Percentiles rank a stretch among this genome's conserved stretches.
These are phyloP conservation scores for Dentipellis fragilis DNA, from an alignment of 768 basidiomycete genomes.

Conservation along the genomic window DNA sequence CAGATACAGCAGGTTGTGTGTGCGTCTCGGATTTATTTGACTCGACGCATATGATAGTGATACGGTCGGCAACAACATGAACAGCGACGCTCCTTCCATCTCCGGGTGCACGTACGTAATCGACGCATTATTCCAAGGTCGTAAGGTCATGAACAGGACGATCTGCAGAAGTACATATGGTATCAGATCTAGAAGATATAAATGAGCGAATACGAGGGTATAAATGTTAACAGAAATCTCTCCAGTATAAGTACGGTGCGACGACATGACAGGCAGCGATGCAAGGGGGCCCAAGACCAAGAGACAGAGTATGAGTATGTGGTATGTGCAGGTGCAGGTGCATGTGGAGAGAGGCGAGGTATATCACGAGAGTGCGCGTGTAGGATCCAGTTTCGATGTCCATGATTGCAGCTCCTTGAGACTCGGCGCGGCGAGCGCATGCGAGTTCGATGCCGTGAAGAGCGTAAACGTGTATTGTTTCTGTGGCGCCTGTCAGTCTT, in stretches of 20 bases:
- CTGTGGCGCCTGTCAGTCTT: conserved; percentile 28
- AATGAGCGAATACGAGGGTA: conserved; percentile 12
- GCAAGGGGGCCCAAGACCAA: not conserved
- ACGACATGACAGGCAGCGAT: not conserved
- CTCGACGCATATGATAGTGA: too few relatives aligned
- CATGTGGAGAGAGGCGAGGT: not conserved
- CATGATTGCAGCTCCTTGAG: conserved; percentile 79
- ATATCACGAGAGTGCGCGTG: conserved; percentile 28
- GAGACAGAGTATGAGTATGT: conserved; percentile 1
- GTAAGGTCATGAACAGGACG: conserved; percentile 9
- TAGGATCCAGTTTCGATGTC: conserved; percentile 79
- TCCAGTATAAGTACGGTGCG: conserved; percentile 11
- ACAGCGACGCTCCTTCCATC: too few relatives aligned
- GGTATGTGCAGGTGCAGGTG: not conserved
- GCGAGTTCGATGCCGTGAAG: conserved; percentile 87
- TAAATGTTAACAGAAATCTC: conserved; percentile 9
- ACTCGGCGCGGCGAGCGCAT: conserved; percentile 76
- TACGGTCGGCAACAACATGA: too few relatives aligned
- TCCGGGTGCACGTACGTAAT: not conserved
- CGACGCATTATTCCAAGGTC: conserved; percentile 4
- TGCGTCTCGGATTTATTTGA: too few relatives aligned
- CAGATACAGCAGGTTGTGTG: too few relatives aligned
- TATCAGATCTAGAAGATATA: conserved; percentile 9
- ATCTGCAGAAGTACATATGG: conserved; percentile 10
- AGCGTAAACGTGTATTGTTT: conserved; percentile 82